Evolutionary conservation across 2,329 filamentous ascomycete species (phyloP), one percentile per base, ranked within the genome.

Genomic region (Exophiala bonariae): DNA sequence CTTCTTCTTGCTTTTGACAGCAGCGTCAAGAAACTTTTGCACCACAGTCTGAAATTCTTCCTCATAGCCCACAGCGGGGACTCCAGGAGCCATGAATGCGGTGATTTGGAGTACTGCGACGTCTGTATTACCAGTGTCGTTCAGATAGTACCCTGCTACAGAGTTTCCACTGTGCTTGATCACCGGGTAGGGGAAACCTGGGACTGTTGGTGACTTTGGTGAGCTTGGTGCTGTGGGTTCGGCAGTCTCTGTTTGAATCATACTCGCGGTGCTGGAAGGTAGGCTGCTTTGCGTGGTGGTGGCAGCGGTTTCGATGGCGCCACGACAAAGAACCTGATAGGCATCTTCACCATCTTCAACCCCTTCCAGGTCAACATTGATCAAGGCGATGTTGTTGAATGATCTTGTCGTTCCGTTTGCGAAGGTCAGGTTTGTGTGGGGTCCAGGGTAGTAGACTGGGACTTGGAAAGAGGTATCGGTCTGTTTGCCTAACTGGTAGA

Each of bases 1-100:
- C n/a, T 69, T 78, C 60, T 82, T 82, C 2, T 73, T 70, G 2
- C 68, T 67, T 2, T 62, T 45, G 33, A 73, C 71, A 10, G 73
- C 73, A 32, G 68, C 64, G 0, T 68, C 63, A 13, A 83, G 67
- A 55, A 82, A 76, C 6, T 57, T 50, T 30, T 54, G 39, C 3
- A 52, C 50, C 16, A 55, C 52, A 11, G 28, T 19, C 39, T 57
- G 52, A 28, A 54, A 56, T 17, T 55, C 54, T 20, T 33, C 23
- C n/a, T 50, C 42, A 36, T 54, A 54, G 4, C 28, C 42, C 22
- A 22, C 14, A 8, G 26, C 9, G 20, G 30, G 2, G 57, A 54
- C 43, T 46, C 56, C 13, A 4, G 17, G 9, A 60, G 58, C 30
- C 10, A 45, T 59, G 45, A 76, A 78, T 6, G 61, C 66, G 1